Percentiles rank a stretch among this genome's conserved stretches.
Evolutionary conservation across 208 protist genomes (phyloP).

Genomic region (Trypanosoma melophagium): DNA sequence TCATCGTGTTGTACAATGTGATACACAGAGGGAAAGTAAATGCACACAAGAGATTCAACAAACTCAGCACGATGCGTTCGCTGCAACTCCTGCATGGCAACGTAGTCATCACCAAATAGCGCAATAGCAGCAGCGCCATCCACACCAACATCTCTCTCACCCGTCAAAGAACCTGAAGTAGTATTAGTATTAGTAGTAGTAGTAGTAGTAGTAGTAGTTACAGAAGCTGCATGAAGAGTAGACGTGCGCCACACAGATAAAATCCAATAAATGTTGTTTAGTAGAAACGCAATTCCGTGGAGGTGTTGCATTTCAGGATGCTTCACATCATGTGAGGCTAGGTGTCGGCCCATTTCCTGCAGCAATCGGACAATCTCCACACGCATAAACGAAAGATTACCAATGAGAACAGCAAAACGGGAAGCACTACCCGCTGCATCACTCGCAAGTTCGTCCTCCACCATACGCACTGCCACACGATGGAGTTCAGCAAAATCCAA

Average conservation of each 20-base stretch:
- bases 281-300: slow-evolving; percentile 34
- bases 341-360: slow-evolving; percentile 35
- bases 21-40: slow-evolving; percentile 45
- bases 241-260: slow-evolving; percentile 16
- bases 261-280: slow-evolving; percentile 58
- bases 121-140: slow-evolving; percentile 27
- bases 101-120: slow-evolving; percentile 34
- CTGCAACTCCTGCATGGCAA: slow-evolving; percentile 41
- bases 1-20: slow-evolving; percentile 36
- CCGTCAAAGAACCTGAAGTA: too few relatives aligned
- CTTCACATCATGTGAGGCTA: slow-evolving; percentile 18
- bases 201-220: too few relatives aligned
- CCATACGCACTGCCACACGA: slow-evolving; percentile 43
- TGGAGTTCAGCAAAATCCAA: slow-evolving; percentile 32
- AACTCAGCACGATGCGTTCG: slow-evolving; percentile 34
- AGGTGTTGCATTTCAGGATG: slow-evolving; percentile 11
- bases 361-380: slow-evolving; percentile 64
- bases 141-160: slow-evolving; percentile 10
- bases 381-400: slow-evolving; percentile 68
- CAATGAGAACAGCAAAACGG: slow-evolving; percentile 59
- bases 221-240: too few relatives aligned
- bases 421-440: slow-evolving; percentile 57
- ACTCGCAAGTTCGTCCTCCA: slow-evolving; percentile 55
- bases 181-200: too few relatives aligned
- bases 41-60: slow-evolving; percentile 40